phyloP scores from a whole-genome alignment of 768 basidiomycete genomes.

The Hemileccinum impolitum region DNA sequence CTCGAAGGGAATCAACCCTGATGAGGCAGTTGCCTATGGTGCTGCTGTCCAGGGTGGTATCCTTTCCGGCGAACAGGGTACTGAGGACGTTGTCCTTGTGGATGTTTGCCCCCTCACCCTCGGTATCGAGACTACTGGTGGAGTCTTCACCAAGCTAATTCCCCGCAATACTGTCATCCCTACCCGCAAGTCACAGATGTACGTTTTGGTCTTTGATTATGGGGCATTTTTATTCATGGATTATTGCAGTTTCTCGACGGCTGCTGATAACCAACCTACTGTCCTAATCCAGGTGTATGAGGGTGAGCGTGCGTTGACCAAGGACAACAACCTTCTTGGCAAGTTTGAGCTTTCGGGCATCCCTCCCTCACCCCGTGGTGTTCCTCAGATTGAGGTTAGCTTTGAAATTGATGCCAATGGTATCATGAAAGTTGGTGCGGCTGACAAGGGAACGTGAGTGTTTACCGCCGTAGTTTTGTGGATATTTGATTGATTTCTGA shows the following conservation, averaged over 20 bases:
- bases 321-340: conserved; percentile 98
- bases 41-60: conserved; percentile 99
- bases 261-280: conserved; percentile 90
- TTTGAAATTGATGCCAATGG: conserved; percentile 96
- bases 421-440: conserved; percentile 90
- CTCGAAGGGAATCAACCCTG: conserved; percentile 98
- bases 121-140: conserved; percentile 98
- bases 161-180: conserved; percentile 98
- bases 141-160: conserved; percentile 97
- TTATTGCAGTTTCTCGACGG: conserved; percentile 60
- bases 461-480: not conserved
- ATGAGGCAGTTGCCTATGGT: conserved; percentile 98
- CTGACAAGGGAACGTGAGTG: conserved; percentile 90
- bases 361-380: conserved; percentile 93
- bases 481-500: not conserved
- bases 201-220: conserved; percentile 16
- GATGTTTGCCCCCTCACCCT: conserved; percentile 97
- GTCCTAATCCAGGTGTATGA: conserved; percentile 97
- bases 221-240: not conserved
- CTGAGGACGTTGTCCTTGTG: conserved; percentile 88
- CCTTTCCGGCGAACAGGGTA: conserved; percentile 90
- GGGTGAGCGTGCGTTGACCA: conserved; percentile 95
- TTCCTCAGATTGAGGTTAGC: conserved; percentile 95
- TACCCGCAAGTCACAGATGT: conserved; percentile 95
- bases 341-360: conserved; percentile 93